These are phyloP conservation scores for Clarireedia monteithiana DNA, from an alignment of 2,329 filamentous ascomycete genomes.

Conservation along the genomic window DNA sequence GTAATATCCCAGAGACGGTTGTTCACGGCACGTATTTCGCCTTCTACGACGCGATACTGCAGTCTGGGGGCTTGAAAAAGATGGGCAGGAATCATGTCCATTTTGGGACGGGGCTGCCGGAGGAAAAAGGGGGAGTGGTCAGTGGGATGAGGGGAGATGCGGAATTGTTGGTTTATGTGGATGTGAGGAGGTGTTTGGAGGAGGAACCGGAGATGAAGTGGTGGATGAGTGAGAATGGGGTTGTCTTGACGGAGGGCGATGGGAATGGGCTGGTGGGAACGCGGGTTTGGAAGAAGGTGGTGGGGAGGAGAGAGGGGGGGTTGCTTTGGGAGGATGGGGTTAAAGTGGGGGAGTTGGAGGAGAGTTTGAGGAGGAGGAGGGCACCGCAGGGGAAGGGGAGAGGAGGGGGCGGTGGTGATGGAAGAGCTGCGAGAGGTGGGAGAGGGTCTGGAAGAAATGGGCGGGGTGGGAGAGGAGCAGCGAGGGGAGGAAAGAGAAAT, in stretches of 20 bases:
- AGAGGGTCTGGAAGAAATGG: conserved; percentile 11
- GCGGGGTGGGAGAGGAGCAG: conserved; percentile 24
- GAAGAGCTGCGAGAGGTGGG: conserved; percentile 23
- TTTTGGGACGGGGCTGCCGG: conserved; percentile 68
- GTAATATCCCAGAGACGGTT: conserved; percentile 55
- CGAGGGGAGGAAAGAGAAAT: conserved; percentile 27
- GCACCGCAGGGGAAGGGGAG: conserved; percentile 34
- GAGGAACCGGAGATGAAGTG: conserved; percentile 51
- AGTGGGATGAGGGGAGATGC: conserved; percentile 76
- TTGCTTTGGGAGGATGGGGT: conserved; percentile 65
- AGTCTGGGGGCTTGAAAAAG: conserved; percentile 65
- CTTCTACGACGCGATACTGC: conserved; percentile 68
- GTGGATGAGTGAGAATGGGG: conserved; percentile 73
- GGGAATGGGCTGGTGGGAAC: conserved; percentile 55
- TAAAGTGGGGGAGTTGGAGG: conserved; percentile 59
- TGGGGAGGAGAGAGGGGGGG: conserved; percentile 50
- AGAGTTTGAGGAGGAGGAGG: conserved; percentile 46
- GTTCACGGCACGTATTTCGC: conserved; percentile 86
- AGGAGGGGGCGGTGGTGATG: conserved; percentile 24
- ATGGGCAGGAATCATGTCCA: conserved; percentile 90
- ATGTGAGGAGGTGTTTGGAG: conserved; percentile 58
- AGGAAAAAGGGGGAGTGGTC: conserved; percentile 42
- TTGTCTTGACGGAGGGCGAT: conserved; percentile 58
- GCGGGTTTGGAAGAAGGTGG: conserved; percentile 65
- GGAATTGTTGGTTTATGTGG: conserved; percentile 70